Base-by-base conservation (phyloP, 768 basidiomycete genomes). In the Pisolithus marmoratus region DNA sequence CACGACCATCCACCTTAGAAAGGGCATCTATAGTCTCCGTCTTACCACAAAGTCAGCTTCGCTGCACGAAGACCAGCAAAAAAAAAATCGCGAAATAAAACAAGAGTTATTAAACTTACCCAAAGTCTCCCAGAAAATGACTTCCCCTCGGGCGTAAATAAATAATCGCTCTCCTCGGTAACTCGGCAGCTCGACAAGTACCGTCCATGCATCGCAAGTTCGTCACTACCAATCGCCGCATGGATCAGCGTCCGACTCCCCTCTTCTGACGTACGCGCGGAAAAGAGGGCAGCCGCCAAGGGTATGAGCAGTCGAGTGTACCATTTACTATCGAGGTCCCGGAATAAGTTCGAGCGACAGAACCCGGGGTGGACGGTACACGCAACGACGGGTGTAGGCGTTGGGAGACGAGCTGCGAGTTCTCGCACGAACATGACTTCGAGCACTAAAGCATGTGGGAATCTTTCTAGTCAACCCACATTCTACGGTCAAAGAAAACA, bases 231-330 rank as follows among this genome's bases (percentile, higher is more conserved):
- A 17, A 71, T 46, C 19, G 70, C 68, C 5, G 66, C 69, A 47
- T 65, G 66, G 1, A 72, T 56, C 2, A 74, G 56, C 1, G 65
- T 60, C n/a, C 70, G 64, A 47, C 68, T 64, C 14, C 73, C 73
- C 50, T 58, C 60, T 50, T 73, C 69, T 0, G 63, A 41, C 5
- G 72, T 60, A 11, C 69, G 61, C 1, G 61, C 63, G 15, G 53
- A 44, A 5, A 67, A 23, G 26, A 63, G 11, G 5, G 4, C 37
- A 19, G 52, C 55, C 6, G 63, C 38, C 8, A 48, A 1, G 3
- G 27, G 34, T 14, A 51, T n/a, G 2, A 55, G 0, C 2, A 44
- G 1, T 36, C 56, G 54, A 6, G 50, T 31, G 29, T 26, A 40
- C 50, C 55, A 52, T 20, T 43, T 40, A 8, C 22, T 26, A 8